phyloP scores from a whole-genome alignment of 768 basidiomycete species.

The Pisolithus orientalis region DNA sequence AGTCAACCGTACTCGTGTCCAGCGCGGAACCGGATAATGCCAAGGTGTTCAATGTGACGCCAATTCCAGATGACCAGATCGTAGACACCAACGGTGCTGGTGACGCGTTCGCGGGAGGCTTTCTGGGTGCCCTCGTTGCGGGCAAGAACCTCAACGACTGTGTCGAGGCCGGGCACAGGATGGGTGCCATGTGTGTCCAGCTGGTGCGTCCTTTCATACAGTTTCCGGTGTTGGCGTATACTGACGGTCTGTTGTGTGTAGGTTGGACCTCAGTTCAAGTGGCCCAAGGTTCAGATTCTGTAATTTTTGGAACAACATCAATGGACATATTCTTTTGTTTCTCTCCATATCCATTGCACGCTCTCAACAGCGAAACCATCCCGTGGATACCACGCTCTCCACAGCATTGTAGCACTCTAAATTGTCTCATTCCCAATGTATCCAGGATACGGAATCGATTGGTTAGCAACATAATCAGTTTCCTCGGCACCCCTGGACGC shows the following conservation, averaged over 20 bases:
- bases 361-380: constrained; percentile 34
- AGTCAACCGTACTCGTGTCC: constrained; percentile 71
- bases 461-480: too few relatives aligned
- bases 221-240: neutral
- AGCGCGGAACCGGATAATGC: constrained; percentile 47
- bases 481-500: too few relatives aligned
- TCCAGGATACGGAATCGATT: too few relatives aligned
- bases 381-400: constrained; percentile 28
- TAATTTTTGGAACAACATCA: constrained; percentile 9
- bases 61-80: constrained; percentile 57
- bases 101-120: constrained; percentile 95
- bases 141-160: constrained; percentile 75
- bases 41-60: constrained; percentile 52
- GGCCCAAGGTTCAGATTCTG: constrained; percentile 49
- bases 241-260: constrained; percentile 11
- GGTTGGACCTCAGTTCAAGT: constrained; percentile 53
- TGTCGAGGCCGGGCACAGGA: constrained; percentile 79
- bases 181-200: constrained; percentile 82
- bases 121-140: constrained; percentile 77
- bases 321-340: neutral
- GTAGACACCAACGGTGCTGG: constrained; percentile 98
- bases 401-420: constrained; percentile 28
- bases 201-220: constrained; percentile 42
- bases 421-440: neutral
- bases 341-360: constrained; percentile 14